Evolutionary conservation across 2,329 filamentous ascomycete genomes (phyloP).

Genomic region (Thermomyces lanuginosus): DNA sequence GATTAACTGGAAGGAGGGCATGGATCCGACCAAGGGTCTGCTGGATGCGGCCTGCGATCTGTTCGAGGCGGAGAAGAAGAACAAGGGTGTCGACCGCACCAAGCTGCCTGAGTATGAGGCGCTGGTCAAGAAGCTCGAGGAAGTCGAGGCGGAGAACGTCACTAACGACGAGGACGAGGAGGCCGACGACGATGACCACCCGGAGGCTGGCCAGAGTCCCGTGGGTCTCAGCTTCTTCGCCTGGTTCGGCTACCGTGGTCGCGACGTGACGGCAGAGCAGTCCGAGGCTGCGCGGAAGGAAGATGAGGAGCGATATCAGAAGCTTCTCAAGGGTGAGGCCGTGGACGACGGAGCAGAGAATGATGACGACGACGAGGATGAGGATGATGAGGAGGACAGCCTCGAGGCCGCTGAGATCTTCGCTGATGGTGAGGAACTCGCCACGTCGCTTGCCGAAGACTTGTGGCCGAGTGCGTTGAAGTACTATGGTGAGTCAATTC

Average conservation of each 20-base stretch:
- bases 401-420: slow-evolving; percentile 67
- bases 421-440: slow-evolving; percentile 70
- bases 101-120: slow-evolving; percentile 36
- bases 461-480: slow-evolving; percentile 76
- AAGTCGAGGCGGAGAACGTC: slow-evolving; percentile 20
- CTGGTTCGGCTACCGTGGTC: slow-evolving; percentile 68
- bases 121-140: slow-evolving; percentile 35
- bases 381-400: slow-evolving; percentile 46
- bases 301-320: slow-evolving; percentile 42
- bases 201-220: slow-evolving; percentile 36
- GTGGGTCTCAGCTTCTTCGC: slow-evolving; percentile 67
- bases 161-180: slow-evolving; percentile 15
- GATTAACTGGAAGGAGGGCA: slow-evolving; percentile 73
- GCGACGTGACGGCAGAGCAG: slow-evolving; percentile 57
- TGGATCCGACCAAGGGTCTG: slow-evolving; percentile 70
- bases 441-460: slow-evolving; percentile 67
- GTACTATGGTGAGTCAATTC: slow-evolving; percentile 63
- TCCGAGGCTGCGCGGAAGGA: slow-evolving; percentile 44
- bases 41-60: slow-evolving; percentile 56
- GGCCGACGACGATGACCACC: slow-evolving; percentile 22
- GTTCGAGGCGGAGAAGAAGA: slow-evolving; percentile 45
- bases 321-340: slow-evolving; percentile 35
- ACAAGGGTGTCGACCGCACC: slow-evolving; percentile 34
- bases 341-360: slow-evolving; percentile 27
- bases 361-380: slow-evolving; percentile 35